phyloP scores from a whole-genome alignment of 345 rosid species.

The Eucalyptus paniculata region DNA sequence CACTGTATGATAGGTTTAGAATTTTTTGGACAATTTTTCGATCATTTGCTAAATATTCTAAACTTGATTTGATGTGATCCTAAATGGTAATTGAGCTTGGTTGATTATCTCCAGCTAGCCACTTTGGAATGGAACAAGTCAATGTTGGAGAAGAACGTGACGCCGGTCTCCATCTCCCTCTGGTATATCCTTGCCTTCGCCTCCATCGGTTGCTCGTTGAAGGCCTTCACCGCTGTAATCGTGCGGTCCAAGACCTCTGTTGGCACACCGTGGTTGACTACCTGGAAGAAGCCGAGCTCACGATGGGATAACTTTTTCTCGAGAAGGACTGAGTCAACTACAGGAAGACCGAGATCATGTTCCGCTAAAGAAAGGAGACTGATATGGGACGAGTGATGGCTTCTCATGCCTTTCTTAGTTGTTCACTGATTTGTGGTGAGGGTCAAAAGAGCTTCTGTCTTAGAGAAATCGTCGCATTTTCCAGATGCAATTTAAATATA shows the following conservation, averaged over 20 bases:
- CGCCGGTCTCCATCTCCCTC: constrained; percentile 3
- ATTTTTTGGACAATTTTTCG: no score
- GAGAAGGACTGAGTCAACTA: constrained; percentile 35
- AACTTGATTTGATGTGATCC: neutral
- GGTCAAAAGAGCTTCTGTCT: neutral
- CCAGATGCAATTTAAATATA: constrained; percentile 76
- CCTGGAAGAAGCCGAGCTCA: constrained; percentile 51
- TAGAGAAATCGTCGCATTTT: neutral
- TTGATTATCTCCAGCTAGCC: constrained; percentile 36
- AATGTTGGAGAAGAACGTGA: constrained; percentile 12
- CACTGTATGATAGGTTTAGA: no score
- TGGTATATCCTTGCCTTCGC: constrained; percentile 16
- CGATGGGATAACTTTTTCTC: constrained; percentile 38
- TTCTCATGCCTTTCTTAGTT: neutral
- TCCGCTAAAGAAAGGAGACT: constrained; percentile 86
- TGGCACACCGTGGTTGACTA: neutral
- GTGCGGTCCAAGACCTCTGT: constrained; percentile 7
- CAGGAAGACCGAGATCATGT: constrained; percentile 56
- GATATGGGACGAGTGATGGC: constrained; percentile 56
- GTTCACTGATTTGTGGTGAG: neutral
- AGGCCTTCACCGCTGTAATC: neutral
- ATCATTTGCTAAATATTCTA: no score
- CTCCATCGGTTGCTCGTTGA: constrained; percentile 16
- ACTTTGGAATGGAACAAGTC: neutral
- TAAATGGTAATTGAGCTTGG: neutral